These are phyloP conservation scores for Xylariaceae sp. DNA, from an alignment of 2,329 filamentous ascomycete genomes.

Conservation along the genomic window DNA sequence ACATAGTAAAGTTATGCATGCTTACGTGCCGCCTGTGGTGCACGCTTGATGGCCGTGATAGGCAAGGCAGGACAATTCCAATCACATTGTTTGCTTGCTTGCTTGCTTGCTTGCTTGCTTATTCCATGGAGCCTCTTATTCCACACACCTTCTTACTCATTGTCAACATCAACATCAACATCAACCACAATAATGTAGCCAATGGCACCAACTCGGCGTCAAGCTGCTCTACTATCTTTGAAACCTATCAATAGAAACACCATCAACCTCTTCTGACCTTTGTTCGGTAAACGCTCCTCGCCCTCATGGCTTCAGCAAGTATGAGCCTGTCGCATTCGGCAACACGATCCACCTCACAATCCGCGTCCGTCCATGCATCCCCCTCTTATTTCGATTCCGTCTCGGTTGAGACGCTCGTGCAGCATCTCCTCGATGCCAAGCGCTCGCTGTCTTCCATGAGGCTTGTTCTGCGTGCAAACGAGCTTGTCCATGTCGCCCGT, in stretches of 20 bases:
- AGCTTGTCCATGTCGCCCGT: conserved; percentile 73
- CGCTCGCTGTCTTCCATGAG: conserved; percentile 78
- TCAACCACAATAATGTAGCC: conserved; percentile 16
- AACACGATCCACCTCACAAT: conserved; percentile 16
- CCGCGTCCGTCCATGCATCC: conserved; percentile 27
- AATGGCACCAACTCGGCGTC: conserved; percentile 9
- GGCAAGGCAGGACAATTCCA: too few relatives aligned
- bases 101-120: too few relatives aligned
- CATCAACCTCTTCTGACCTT: not conserved
- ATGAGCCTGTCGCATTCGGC: conserved; percentile 24
- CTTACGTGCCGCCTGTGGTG: too few relatives aligned
- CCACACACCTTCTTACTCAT: not conserved
- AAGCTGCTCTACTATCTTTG: conserved; percentile 8
- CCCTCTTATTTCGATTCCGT: conserved; percentile 37
- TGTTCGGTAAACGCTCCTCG: not conserved
- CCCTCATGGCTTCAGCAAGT: conserved; percentile 25
- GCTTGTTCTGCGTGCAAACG: conserved; percentile 78
- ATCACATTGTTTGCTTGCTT: too few relatives aligned
- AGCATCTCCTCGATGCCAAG: conserved; percentile 80
- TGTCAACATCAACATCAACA: not conserved
- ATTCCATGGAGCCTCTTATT: too few relatives aligned
- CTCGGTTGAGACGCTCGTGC: conserved; percentile 70
- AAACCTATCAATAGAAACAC: not conserved
- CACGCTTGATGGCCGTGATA: too few relatives aligned
- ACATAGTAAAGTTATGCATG: not conserved